A percentile compares a stretch with the other conserved stretches of the same genome.
Conservation (phyloP, 805 yeast genomes). For the Debaryomyces hansenii region DNA sequence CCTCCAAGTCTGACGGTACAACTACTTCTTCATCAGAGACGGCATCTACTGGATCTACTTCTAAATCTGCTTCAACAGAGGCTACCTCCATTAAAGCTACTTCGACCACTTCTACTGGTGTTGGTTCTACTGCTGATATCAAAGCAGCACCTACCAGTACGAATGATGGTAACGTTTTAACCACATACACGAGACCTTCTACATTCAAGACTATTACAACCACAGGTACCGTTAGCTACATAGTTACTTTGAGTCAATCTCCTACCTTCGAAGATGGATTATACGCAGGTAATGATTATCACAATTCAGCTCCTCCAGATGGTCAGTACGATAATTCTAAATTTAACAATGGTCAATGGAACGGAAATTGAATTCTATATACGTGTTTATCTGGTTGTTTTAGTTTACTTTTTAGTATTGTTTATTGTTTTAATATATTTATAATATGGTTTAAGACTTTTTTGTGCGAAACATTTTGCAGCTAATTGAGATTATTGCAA, state of each 20-base stretch:
- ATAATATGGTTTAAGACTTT: no score
- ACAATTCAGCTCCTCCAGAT: not conserved
- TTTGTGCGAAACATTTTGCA: no score
- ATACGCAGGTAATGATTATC: not conserved
- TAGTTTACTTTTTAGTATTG: no score
- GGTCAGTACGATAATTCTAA: not conserved
- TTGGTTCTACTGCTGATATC: not conserved
- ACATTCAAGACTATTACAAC: slow-evolving; percentile 9
- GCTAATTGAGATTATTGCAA: no score
- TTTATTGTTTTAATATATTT: no score
- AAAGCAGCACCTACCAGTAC: not conserved
- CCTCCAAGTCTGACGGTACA: not conserved
- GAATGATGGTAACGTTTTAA: not conserved
- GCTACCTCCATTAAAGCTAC: slow-evolving; percentile 1
- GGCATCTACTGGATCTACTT: not conserved
- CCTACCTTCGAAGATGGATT: slow-evolving; percentile 1
- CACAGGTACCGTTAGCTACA: slow-evolving; percentile 8
- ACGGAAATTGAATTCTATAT: not conserved
- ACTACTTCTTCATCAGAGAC: not conserved
- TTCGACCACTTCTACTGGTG: slow-evolving; percentile 3
- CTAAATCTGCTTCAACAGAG: not conserved
- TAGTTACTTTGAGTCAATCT: not conserved
- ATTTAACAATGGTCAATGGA: not conserved
- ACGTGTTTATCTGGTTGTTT: no score
- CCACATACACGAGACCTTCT: not conserved